A percentile compares a stretch with the other conserved stretches of the same genome.
Conservation (phyloP, 768 basidiomycete species). For the Macrocybe gigantea region DNA sequence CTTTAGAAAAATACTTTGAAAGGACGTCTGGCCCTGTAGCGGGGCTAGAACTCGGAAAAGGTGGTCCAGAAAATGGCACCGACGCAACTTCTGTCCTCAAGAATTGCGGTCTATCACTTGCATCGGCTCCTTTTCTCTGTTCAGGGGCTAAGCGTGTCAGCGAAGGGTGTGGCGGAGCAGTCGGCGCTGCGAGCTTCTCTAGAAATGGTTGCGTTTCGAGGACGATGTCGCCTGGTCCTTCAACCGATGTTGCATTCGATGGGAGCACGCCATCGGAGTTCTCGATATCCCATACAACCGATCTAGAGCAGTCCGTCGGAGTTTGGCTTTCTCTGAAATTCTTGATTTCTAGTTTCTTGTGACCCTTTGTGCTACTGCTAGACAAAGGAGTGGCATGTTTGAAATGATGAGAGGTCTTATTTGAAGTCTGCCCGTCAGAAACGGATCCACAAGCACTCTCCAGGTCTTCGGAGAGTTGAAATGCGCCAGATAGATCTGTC, state of each 20-base stretch:
- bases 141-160: no score
- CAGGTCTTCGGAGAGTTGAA: not conserved
- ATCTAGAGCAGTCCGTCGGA: conserved; percentile 15
- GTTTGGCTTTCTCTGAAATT: not conserved
- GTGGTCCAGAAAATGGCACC: no score
- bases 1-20: no score
- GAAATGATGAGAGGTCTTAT: not conserved
- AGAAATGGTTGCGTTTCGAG: conserved; percentile 23
- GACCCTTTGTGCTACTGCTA: not conserved
- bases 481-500: not conserved
- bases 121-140: no score
- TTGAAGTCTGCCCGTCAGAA: not conserved
- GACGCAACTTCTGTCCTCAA: no score
- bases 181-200: no score
- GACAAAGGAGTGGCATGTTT: not conserved
- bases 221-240: conserved; percentile 21
- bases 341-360: not conserved
- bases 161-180: no score
- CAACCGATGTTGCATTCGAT: conserved; percentile 5
- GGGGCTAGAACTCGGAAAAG: no score
- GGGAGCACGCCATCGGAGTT: conserved; percentile 21
- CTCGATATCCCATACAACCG: conserved; percentile 57
- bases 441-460: no score
- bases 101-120: no score
- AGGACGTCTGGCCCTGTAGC: no score